These are phyloP conservation scores for Teratosphaeria gauchensis DNA, from an alignment of 2,329 filamentous ascomycete species.

Conservation along the genomic window DNA sequence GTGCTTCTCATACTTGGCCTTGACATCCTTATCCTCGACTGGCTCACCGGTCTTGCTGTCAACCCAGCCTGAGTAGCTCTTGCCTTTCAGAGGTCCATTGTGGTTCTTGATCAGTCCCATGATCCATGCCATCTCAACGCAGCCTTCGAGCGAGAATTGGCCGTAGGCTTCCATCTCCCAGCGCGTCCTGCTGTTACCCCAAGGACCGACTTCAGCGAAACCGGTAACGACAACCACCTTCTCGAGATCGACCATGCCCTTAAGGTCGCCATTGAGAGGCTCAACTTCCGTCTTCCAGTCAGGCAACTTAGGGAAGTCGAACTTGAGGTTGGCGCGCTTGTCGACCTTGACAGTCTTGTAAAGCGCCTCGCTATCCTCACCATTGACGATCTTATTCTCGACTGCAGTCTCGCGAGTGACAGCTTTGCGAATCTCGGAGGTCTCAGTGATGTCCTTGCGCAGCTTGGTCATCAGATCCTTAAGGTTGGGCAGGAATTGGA, in stretches of 20 bases:
- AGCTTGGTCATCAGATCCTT: constrained; percentile 91
- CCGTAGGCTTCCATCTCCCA: constrained; percentile 99
- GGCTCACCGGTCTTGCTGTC: constrained; percentile 90
- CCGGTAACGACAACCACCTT: constrained; percentile 97
- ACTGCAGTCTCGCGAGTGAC: constrained; percentile 93
- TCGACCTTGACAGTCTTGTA: constrained; percentile 93
- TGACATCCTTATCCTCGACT: constrained; percentile 96
- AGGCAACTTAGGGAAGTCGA: constrained; percentile 81
- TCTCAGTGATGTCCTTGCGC: constrained; percentile 89
- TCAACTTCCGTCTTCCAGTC: constrained; percentile 87
- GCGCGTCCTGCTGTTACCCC: constrained; percentile 94
- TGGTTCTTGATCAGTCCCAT: constrained; percentile 99
- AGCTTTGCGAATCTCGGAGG: constrained; percentile 82
- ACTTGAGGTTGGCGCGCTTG: constrained; percentile 95
- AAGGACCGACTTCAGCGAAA: constrained; percentile 91
- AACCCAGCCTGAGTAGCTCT: constrained; percentile 94
- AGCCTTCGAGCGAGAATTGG: constrained; percentile 93
- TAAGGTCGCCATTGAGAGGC: constrained; percentile 76
- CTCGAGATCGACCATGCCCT: constrained; percentile 97
- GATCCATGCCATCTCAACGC: constrained; percentile 99
- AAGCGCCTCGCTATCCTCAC: constrained; percentile 79
- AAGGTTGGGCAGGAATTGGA: constrained; percentile 93
- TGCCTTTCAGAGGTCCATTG: constrained; percentile 90
- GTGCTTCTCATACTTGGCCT: constrained; percentile 92
- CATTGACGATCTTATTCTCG: constrained; percentile 95